Base-by-base conservation (phyloP, 495 filamentous ascomycete genomes). In the Gamarada debralockiae region DNA sequence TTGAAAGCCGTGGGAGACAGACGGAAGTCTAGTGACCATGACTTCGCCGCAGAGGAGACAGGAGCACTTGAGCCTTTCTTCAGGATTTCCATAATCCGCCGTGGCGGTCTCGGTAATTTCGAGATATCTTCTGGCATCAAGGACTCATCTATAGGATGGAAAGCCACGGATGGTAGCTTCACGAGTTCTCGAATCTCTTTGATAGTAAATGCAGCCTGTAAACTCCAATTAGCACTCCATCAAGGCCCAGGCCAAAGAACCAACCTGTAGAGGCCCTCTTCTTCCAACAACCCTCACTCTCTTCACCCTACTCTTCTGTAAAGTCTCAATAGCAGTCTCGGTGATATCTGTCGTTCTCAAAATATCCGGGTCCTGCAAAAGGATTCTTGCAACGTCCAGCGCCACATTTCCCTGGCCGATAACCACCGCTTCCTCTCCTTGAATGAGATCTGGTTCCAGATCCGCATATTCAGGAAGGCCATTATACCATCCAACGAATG, bases 401-500 rank as follows among this genome's bases (percentile, higher is more conserved):
- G 95, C 93, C 10, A 97, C 93, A 66, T 98, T 98, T 0, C 93
- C 93, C 62, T 97, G 91, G 1, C 93, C 93, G 52, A 98, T 84
- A 36, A 98, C 78, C 15, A 95, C 82, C 3, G 90, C 95, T 58
- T 92, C 81, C 40, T 96, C 91, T 1, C 87, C 89, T 7, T 76
- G 71, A 1, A 80, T 80, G 13, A 97, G 79, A 61, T 90, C 81
- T 1, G 92, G 93, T 12, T 76, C 73, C n/a, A 96, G 69, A 58
- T 80, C 66, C 21, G 87, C 79, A 65, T 88, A 87, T 61, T 95
- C 87, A 0, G 93, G 95, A 0, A 96, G 76, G 15, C 95, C 92
- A 64, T 97, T 97, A 69, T 98, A 98, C 93, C 93, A 98, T 14
- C 92, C 93, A 5, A 98, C 95, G 67, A 97, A 98, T 44, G 89